phyloP scores from a whole-genome alignment of 805 yeast genomes.

The Lachancea sp. region DNA sequence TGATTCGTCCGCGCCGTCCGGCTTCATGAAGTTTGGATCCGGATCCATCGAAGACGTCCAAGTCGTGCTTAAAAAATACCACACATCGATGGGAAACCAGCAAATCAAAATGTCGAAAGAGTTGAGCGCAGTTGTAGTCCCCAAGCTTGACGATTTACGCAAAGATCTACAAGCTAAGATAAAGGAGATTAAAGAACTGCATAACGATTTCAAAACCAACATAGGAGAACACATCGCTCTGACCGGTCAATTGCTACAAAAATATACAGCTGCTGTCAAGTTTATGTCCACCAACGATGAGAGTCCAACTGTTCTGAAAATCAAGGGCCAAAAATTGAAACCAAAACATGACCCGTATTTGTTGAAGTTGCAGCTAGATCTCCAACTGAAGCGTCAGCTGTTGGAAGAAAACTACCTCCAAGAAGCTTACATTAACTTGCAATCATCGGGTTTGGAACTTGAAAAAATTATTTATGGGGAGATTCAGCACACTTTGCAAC shows the following conservation, averaged over 20 bases:
- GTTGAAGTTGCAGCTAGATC: constrained; percentile 52
- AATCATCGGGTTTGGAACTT: constrained; percentile 56
- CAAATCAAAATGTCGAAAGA: constrained; percentile 51
- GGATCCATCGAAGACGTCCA: constrained; percentile 78
- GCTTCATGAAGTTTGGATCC: constrained; percentile 66
- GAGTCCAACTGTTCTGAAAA: constrained; percentile 17
- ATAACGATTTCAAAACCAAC: constrained; percentile 55
- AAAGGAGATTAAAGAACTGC: constrained; percentile 69
- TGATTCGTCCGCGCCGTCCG: constrained; percentile 30
- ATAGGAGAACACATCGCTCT: constrained; percentile 54
- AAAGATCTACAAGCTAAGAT: constrained; percentile 71
- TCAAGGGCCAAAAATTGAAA: constrained; percentile 25
- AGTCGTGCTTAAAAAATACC: constrained; percentile 57
- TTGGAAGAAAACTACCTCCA: constrained; percentile 59
- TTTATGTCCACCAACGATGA: constrained; percentile 35
- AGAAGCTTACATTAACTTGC: constrained; percentile 59
- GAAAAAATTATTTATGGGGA: constrained; percentile 58
- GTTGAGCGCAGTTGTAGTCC: constrained; percentile 47
- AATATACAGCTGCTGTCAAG: constrained; percentile 41
- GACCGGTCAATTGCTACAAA: constrained; percentile 51
- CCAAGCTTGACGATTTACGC: constrained; percentile 51
- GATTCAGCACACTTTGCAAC: constrained; percentile 49
- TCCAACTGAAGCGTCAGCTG: constrained; percentile 56
- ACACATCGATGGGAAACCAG: constrained; percentile 49
- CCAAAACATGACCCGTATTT: constrained; percentile 56